These are phyloP conservation scores for Neurospora hispaniola DNA, from an alignment of 495 filamentous ascomycete genomes.

Conservation along the genomic window DNA sequence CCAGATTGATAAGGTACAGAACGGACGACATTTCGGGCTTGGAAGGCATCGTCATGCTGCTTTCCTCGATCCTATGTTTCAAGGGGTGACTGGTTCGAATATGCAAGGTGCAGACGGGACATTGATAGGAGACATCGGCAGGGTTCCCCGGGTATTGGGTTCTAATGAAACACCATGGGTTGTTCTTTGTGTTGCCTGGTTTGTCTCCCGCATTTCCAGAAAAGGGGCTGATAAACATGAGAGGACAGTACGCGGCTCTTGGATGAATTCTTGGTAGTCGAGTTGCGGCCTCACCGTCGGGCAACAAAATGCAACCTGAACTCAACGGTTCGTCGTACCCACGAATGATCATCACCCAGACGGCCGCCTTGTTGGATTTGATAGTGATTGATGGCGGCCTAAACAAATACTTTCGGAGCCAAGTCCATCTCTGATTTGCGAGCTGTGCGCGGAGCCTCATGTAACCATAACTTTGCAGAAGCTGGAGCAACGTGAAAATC, in stretches of 20 bases:
- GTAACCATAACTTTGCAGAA: not conserved
- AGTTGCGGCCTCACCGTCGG: not conserved
- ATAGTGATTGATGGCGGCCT: not conserved
- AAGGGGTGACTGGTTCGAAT: not conserved
- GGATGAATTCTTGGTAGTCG: not conserved
- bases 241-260: not conserved
- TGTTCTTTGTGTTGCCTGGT: not conserved
- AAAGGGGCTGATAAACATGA: not conserved
- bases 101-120: not conserved
- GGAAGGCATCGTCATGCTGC: not conserved
- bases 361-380: not conserved
- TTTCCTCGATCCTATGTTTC: not conserved
- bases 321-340: not conserved
- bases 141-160: not conserved
- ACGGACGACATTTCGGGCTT: not conserved
- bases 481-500: not conserved
- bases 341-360: not conserved
- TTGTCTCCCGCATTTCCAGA: not conserved
- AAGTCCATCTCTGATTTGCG: not conserved
- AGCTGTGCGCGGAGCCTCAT: not conserved
- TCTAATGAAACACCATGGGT: not conserved
- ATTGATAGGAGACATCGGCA: not conserved
- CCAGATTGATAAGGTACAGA: not conserved
- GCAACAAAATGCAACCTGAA: not conserved
- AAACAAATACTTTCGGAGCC: not conserved